Base-by-base conservation (phyloP, 371 early-diverging fungal species). In the Lichtheimia ornata region DNA sequence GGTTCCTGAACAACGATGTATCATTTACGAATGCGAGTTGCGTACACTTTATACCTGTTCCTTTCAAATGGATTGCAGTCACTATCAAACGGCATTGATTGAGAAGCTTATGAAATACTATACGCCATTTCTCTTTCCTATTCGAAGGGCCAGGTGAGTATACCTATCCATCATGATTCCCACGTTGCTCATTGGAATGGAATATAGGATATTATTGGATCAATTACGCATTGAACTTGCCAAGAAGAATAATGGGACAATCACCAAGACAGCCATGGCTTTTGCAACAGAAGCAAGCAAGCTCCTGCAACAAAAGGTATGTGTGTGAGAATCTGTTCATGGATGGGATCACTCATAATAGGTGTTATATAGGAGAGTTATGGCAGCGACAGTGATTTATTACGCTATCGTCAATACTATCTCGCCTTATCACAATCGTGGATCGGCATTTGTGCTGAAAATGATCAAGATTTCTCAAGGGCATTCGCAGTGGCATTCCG, bases 351-450 rank as follows among this genome's bases (percentile, higher is more conserved):
- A 20, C 27, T 43, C 22, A n/a, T 13, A 56, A 56, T 11, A 7
- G 5, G 22, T 41, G 25, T 13, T 0, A 12, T 41, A 17, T 35
- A 42, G n/a, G 24, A 66, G 60, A 61, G 67, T 15, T 76, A 78
- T 28, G 77, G 64, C 9, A 30, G 66, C 4, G 86, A 86, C 50
- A 54, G 42, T 9, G 65, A 68, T 6, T 49, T 86, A n/a, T 59
- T 81, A 18, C 63, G 62, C 2, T 81, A 79, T 47, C 72, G 82
- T 62, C 67, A 71, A 9, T 71, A 86, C 61, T 80, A 87, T 42
- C 65, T 88, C 4, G 88, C 87, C 0, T 59, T 85, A 22, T 79
- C 88, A 4, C 75, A 74, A 40, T 81, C 85, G 1, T 83, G 84
- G 82, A 68, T 78, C n/a, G 87, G 84, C 0, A 73, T 88, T 2